These are phyloP conservation scores for Amphicarpaea edgeworthii DNA, from an alignment of 306 rosid species.

Conservation along the genomic window DNA sequence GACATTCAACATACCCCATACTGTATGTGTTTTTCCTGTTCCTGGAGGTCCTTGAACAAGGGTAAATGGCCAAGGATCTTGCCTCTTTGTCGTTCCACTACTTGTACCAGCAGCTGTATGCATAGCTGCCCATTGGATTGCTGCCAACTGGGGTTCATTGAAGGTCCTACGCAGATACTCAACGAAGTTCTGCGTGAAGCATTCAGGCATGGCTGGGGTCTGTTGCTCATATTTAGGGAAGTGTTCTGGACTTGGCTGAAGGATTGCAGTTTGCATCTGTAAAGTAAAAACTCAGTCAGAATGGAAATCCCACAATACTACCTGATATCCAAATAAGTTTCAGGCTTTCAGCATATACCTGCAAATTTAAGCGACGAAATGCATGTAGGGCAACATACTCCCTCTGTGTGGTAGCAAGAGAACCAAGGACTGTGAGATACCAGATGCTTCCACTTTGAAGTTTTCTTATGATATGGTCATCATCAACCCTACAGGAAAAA, in stretches of 20 bases:
- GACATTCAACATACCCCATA: conserved; percentile 99
- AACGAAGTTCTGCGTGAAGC: conserved; percentile 87
- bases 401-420: conserved; percentile 98
- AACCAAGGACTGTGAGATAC: conserved; percentile 93
- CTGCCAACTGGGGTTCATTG: conserved; percentile 94
- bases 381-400: conserved; percentile 96
- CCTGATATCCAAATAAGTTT: conserved; percentile 25
- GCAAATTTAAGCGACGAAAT: conserved; percentile 92
- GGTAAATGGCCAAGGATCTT: conserved; percentile 99
- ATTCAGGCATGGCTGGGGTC: conserved; percentile 94
- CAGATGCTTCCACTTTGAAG: conserved; percentile 81
- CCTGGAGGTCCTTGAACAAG: conserved; percentile 99
- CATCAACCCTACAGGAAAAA: conserved; percentile 65
- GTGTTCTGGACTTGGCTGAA: conserved; percentile 95
- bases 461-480: conserved; percentile 85
- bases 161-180: conserved; percentile 88
- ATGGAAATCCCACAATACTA: conserved; percentile 24
- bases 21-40: conserved; percentile 99
- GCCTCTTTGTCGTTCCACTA: conserved; percentile 80
- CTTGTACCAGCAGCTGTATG: conserved; percentile 99
- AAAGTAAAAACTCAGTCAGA: conserved; percentile 42
- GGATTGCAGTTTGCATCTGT: conserved; percentile 98
- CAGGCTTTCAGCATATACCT: conserved; percentile 60
- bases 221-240: conserved; percentile 96
- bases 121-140: conserved; percentile 98